These are phyloP conservation scores for Zarea fungicola DNA, from an alignment of 2,329 filamentous ascomycete genomes.

Conservation along the genomic window DNA sequence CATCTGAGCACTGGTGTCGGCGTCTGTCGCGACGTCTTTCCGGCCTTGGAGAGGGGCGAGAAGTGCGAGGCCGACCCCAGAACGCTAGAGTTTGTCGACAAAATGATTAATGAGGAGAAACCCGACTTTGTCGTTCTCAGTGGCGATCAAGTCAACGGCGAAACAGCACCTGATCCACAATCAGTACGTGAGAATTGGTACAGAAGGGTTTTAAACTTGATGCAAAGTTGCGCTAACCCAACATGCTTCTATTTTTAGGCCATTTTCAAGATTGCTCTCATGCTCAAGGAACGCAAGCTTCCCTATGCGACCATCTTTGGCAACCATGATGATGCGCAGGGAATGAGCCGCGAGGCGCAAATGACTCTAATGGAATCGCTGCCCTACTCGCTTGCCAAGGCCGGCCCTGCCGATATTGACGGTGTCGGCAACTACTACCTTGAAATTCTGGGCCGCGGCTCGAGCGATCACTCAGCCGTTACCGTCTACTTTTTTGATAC, in stretches of 20 bases:
- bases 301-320: slow-evolving; percentile 94
- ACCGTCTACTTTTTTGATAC: slow-evolving; percentile 95
- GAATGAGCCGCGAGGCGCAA: slow-evolving; percentile 67
- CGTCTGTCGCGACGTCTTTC: slow-evolving; percentile 78
- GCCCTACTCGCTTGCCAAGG: slow-evolving; percentile 81
- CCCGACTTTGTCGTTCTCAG: slow-evolving; percentile 88
- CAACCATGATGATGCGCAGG: slow-evolving; percentile 93
- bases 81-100: slow-evolving; percentile 82
- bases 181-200: slow-evolving; percentile 64
- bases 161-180: slow-evolving; percentile 84
- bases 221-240: slow-evolving; percentile 18
- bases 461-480: slow-evolving; percentile 78
- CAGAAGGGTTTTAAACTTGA: not conserved
- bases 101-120: slow-evolving; percentile 84
- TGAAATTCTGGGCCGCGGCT: slow-evolving; percentile 77
- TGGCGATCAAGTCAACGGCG: slow-evolving; percentile 93
- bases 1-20: slow-evolving; percentile 90
- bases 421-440: slow-evolving; percentile 94
- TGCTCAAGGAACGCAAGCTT: slow-evolving; percentile 80
- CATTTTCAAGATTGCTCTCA: slow-evolving; percentile 85
- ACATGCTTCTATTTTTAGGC: slow-evolving; percentile 43
- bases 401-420: slow-evolving; percentile 77
- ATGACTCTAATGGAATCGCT: slow-evolving; percentile 84
- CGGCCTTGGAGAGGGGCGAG: slow-evolving; percentile 63
- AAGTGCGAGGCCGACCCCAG: slow-evolving; percentile 87